phyloP scores from a whole-genome alignment of 2,329 filamentous ascomycete genomes.

The Gliomastix tumulicola region DNA sequence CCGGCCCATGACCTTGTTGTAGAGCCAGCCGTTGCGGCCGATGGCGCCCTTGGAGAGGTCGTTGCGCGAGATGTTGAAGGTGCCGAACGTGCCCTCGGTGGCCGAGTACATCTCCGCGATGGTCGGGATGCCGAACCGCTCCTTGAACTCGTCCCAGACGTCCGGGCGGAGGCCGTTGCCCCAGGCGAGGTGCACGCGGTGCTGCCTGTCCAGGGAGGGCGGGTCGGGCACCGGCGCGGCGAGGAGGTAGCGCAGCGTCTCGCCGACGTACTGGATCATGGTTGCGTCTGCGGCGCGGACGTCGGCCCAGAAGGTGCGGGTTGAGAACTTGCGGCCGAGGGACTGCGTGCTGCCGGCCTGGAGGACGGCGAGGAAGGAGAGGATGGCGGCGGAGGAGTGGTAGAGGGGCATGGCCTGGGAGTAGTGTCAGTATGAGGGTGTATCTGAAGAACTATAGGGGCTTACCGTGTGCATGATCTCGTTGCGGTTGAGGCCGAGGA shows the following conservation, averaged over 20 bases:
- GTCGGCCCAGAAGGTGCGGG: constrained; percentile 69
- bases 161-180: constrained; percentile 83
- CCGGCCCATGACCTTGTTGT: constrained; percentile 43
- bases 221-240: constrained; percentile 59
- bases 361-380: constrained; percentile 60
- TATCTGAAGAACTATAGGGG: constrained; percentile 2
- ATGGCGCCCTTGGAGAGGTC: constrained; percentile 70
- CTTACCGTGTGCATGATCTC: constrained; percentile 72
- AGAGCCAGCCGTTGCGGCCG: constrained; percentile 62
- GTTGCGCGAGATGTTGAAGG: constrained; percentile 70
- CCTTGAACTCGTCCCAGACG: constrained; percentile 77
- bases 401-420: constrained; percentile 78
- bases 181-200: constrained; percentile 68
- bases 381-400: constrained; percentile 68
- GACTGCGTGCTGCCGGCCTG: constrained; percentile 58
- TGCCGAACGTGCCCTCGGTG: constrained; percentile 63
- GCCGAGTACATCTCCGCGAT: constrained; percentile 78
- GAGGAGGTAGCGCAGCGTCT: constrained; percentile 78
- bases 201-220: constrained; percentile 58
- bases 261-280: constrained; percentile 80
- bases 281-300: constrained; percentile 65
- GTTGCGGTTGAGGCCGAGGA: constrained; percentile 18
- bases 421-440: not conserved
- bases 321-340: constrained; percentile 72
- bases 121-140: constrained; percentile 67